Conservation (phyloP, 176 grass and related monocot species). For the Guadua angustifolia region DNA sequence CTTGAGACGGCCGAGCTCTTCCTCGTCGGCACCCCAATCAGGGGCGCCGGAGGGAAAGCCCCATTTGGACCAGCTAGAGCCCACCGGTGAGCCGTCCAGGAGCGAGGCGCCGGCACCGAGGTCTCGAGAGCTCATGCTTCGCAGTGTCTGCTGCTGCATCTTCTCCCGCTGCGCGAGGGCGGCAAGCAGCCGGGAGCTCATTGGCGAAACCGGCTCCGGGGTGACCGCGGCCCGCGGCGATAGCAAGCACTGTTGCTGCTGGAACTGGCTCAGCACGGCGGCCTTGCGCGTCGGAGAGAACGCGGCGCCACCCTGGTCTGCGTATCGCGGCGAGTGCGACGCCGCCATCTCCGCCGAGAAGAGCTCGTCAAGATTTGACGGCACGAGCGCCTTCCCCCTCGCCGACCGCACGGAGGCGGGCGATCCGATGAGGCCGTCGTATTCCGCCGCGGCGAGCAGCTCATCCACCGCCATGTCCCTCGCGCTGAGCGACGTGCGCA, state of each 20-base stretch:
- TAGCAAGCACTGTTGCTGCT: slow-evolving; percentile 64
- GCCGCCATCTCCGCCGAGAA: slow-evolving; percentile 49
- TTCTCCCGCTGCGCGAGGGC: slow-evolving; percentile 61
- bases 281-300: slow-evolving; percentile 58
- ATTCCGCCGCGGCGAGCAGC: slow-evolving; percentile 51
- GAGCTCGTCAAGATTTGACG: slow-evolving; percentile 64
- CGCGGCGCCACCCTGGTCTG: slow-evolving; percentile 42
- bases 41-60: slow-evolving; percentile 48
- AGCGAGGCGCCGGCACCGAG: slow-evolving; percentile 39
- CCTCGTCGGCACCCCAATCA: slow-evolving; percentile 61
- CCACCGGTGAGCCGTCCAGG: slow-evolving; percentile 50
- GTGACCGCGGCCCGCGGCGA: slow-evolving; percentile 44
- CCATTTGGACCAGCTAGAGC: slow-evolving; percentile 65
- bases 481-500: slow-evolving; percentile 62
- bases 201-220: slow-evolving; percentile 56
- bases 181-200: slow-evolving; percentile 55
- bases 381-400: slow-evolving; percentile 48
- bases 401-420: slow-evolving; percentile 44
- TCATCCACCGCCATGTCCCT: slow-evolving; percentile 57
- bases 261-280: slow-evolving; percentile 56
- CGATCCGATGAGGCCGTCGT: slow-evolving; percentile 38
- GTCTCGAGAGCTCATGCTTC: slow-evolving; percentile 75
- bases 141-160: slow-evolving; percentile 70
- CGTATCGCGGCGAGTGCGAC: slow-evolving; percentile 48
- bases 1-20: slow-evolving; percentile 66